A percentile compares a stretch with the other conserved stretches of the same genome.
Conservation (phyloP, 176 grass and related monocot species). For the Tuctoria greenei region DNA sequence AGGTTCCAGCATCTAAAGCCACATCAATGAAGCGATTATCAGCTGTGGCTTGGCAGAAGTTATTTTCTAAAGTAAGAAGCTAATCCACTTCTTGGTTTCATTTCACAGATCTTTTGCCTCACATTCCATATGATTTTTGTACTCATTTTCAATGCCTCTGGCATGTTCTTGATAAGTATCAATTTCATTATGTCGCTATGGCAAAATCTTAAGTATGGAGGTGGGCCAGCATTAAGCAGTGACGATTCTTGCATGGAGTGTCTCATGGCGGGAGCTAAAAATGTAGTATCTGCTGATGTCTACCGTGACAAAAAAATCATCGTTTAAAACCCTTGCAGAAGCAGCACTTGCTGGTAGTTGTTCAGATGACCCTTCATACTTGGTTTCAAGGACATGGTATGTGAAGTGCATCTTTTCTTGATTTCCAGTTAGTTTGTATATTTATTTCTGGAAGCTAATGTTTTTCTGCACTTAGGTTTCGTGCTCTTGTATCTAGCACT, state of each 20-base stretch:
- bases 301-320: conserved; percentile 90
- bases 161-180: conserved; percentile 28
- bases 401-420: conserved; percentile 27
- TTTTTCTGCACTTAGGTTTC: not conserved
- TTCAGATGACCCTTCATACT: conserved; percentile 61
- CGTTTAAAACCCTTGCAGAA: conserved; percentile 86
- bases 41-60: conserved; percentile 67
- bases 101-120: conserved; percentile 19
- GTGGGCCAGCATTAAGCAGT: conserved; percentile 71
- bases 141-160: conserved; percentile 19
- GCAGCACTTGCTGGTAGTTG: conserved; percentile 71
- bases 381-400: conserved; percentile 86
- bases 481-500: not conserved
- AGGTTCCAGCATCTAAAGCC: conserved; percentile 75
- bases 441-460: conserved; percentile 15
- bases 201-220: conserved; percentile 69
- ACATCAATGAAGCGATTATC: conserved; percentile 84
- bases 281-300: conserved; percentile 77
- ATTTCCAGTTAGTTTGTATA: conserved; percentile 12
- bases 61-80: conserved; percentile 68
- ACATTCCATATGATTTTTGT: conserved; percentile 1
- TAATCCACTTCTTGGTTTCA: not conserved
- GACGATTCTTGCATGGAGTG: conserved; percentile 76
- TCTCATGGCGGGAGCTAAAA: conserved; percentile 71
- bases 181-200: conserved; percentile 4